A percentile compares a stretch with the other conserved stretches of the same genome.
Evolutionary conservation across 2,329 filamentous ascomycete species (phyloP).

Genomic region (Aspergillus novofumigatus): DNA sequence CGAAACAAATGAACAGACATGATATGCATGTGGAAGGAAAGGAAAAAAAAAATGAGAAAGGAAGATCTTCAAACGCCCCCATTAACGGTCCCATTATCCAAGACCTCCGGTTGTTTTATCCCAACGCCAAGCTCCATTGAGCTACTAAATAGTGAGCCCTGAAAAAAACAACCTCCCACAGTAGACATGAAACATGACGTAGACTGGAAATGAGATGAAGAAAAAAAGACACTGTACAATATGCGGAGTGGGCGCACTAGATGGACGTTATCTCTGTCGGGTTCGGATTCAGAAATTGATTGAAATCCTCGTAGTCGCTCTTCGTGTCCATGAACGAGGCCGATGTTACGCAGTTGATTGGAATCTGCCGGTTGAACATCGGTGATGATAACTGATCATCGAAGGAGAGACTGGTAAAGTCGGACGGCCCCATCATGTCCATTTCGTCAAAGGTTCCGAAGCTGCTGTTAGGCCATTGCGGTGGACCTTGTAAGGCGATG

Average conservation of each 20-base stretch:
- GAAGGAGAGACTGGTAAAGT: conserved; percentile 30
- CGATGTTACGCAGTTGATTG: conserved; percentile 32
- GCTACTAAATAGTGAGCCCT: neutral
- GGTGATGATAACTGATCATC: conserved; percentile 32
- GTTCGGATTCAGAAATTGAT: conserved; percentile 38
- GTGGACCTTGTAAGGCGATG: conserved; percentile 30
- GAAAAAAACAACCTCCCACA: neutral
- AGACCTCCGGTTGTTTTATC: conserved; percentile 11
- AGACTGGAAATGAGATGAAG: conserved; percentile 1
- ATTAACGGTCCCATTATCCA: conserved; percentile 9
- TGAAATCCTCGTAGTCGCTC: conserved; percentile 37
- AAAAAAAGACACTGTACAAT: conserved; percentile 8
- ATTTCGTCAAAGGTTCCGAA: conserved; percentile 31
- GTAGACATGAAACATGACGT: neutral
- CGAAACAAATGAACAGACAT: conserved; percentile 3
- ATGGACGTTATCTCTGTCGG: conserved; percentile 36
- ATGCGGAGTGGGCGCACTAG: conserved; percentile 8
- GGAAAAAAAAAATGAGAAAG: neutral
- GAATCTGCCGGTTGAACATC: conserved; percentile 33
- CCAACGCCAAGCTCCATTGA: conserved; percentile 14
- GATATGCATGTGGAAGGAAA: neutral
- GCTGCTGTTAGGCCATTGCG: conserved; percentile 23
- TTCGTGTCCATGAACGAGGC: conserved; percentile 27
- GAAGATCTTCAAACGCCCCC: neutral
- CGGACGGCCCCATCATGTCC: conserved; percentile 28